Conservation (phyloP, 2,329 filamentous ascomycete species). For the Cadophora luteo-olivacea region DNA sequence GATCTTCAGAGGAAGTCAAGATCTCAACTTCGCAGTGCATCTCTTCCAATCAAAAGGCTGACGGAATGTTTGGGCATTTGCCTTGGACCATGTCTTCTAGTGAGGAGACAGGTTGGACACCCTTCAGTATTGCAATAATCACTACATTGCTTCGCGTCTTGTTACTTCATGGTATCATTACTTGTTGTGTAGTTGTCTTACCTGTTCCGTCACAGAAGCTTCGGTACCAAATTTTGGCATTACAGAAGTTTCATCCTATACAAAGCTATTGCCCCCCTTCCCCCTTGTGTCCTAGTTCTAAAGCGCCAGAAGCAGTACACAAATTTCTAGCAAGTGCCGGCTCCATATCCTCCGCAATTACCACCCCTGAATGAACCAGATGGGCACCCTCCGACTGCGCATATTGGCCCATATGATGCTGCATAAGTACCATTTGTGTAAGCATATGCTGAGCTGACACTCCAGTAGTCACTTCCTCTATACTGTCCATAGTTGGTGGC, state of each 20-base stretch:
- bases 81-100: not conserved
- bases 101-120: not conserved
- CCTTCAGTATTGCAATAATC: not conserved
- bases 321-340: conserved; percentile 25
- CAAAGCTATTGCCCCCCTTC: too few species aligned
- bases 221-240: too few species aligned
- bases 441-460: conserved; percentile 31
- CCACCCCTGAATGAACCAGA: conserved; percentile 26
- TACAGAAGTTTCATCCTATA: too few species aligned
- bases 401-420: conserved; percentile 28
- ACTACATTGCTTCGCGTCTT: not conserved
- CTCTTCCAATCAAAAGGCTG: not conserved
- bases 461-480: conserved; percentile 34
- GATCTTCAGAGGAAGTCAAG: not conserved
- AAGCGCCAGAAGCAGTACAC: too few species aligned
- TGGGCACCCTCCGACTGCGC: conserved; percentile 32
- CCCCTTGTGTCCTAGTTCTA: too few species aligned
- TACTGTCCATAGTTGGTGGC: conserved; percentile 40
- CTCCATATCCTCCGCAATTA: conserved; percentile 34
- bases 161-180: not conserved
- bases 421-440: conserved; percentile 31
- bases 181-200: not conserved
- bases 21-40: not conserved
- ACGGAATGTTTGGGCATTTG: not conserved
- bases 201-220: too few species aligned